phyloP scores from a whole-genome alignment of 805 yeast species.

The Blastobotrys muscicola region DNA sequence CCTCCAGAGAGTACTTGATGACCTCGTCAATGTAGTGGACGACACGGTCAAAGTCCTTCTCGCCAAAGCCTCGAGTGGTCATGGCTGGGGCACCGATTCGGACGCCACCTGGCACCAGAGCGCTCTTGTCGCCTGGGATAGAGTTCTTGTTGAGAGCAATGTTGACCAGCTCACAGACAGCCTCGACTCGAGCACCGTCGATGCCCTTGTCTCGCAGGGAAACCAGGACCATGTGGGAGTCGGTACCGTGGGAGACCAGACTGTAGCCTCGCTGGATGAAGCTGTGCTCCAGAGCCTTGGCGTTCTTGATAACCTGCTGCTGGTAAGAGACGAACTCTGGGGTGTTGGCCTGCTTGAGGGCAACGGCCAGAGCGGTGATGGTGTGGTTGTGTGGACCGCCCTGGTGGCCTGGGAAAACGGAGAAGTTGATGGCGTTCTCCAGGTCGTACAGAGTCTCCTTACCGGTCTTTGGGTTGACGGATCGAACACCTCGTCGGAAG shows the following conservation, averaged over 20 bases:
- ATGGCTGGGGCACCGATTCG: conserved; percentile 98
- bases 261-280: conserved; percentile 66
- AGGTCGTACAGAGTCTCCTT: conserved; percentile 84
- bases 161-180: conserved; percentile 87
- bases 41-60: conserved; percentile 72
- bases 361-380: conserved; percentile 93
- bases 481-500: conserved; percentile 92
- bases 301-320: conserved; percentile 77
- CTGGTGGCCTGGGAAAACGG: conserved; percentile 99
- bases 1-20: conserved; percentile 61
- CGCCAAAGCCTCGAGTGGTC: conserved; percentile 94
- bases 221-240: conserved; percentile 91
- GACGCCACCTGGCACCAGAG: conserved; percentile 93
- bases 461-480: conserved; percentile 79
- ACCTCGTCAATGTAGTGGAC: conserved; percentile 75
- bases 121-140: conserved; percentile 95
- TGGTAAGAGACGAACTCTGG: conserved; percentile 92
- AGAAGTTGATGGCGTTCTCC: conserved; percentile 91
- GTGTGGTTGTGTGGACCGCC: conserved; percentile 99
- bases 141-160: conserved; percentile 97
- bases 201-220: conserved; percentile 80
- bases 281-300: conserved; percentile 68
- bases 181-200: conserved; percentile 96
- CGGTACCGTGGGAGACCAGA: conserved; percentile 91
- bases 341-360: conserved; percentile 84